Base-by-base conservation (phyloP, 345 rosid genomes). In the Theobroma cacao region DNA sequence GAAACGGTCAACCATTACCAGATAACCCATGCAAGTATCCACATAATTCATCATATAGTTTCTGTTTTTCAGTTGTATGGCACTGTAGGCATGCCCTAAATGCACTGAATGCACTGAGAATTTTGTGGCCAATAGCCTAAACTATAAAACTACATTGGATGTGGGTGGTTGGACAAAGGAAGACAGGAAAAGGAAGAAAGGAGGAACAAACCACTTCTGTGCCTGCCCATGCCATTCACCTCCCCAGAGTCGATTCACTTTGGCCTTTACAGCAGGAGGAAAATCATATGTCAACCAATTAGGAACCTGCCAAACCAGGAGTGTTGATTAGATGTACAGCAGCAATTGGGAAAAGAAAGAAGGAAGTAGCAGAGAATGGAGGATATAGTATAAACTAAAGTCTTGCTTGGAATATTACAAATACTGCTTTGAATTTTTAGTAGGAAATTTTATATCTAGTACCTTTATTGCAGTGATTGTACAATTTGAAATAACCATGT, bases 191-290 rank as follows among this genome's bases (percentile, higher is more conserved):
- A 45, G 11, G 58, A 41, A 59, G 75, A 64, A 28, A 40, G 47
- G 62, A 61, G 76, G 63, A n/a, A 80, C 82, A 17, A 76, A 93
- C 99, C 99, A 96, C 82, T 95, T 96, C 72, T 93, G 97, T 1
- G 99, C 99, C 78, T 95, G 97, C 43, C 99, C 99, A 63, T 95
- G 99, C 99, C 99, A 96, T 88, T 96, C 97, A 69, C 99, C 99
- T 20, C 98, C 95, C 99, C 99, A 96, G 1, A 96, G 91, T 73
- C 98, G 95, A 83, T 96, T 96, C 72, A 96, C 99, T 66, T 96
- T 96, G 72, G 99, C 88, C 90, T 93, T 91, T 75, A 93, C 98
- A 64, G 93, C 88, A 2, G 99, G 91, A 66, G 98, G 98, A 83
- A 91, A 96, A 80, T 96, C 99, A 79, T 87, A 88, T 58, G 97